These are phyloP conservation scores for Hypomyces perniciosus DNA, from an alignment of 2,329 filamentous ascomycete species.

Conservation along the genomic window DNA sequence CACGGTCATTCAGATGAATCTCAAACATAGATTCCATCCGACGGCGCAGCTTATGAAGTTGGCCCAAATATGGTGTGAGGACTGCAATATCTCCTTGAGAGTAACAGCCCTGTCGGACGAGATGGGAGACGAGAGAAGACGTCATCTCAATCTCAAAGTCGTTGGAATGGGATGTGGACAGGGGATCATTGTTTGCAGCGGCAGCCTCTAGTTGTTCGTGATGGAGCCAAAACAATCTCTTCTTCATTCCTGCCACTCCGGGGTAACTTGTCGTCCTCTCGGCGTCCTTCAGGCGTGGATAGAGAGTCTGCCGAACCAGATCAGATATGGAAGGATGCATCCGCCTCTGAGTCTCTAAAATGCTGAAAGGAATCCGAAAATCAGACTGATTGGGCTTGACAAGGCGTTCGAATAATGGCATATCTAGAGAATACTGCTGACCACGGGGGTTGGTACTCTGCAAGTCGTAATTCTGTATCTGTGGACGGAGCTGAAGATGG, in stretches of 20 bases:
- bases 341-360: conserved; percentile 53
- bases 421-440: conserved; percentile 46
- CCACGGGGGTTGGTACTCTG: conserved; percentile 44
- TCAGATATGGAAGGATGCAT: conserved; percentile 59
- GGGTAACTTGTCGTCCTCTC: conserved; percentile 33
- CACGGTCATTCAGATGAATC: conserved; percentile 57
- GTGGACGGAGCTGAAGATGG: conserved; percentile 47
- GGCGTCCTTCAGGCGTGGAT: conserved; percentile 42
- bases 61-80: conserved; percentile 59
- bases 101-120: conserved; percentile 60
- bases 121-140: conserved; percentile 54
- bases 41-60: conserved; percentile 45
- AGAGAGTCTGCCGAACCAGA: conserved; percentile 45
- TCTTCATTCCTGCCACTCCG: conserved; percentile 45
- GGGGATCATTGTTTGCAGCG: conserved; percentile 22
- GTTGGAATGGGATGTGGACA: conserved; percentile 47
- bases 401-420: conserved; percentile 56
- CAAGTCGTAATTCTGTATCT: conserved; percentile 49
- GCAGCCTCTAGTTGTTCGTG: conserved; percentile 43
- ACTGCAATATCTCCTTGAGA: conserved; percentile 58
- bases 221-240: conserved; percentile 55
- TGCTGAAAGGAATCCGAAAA: conserved; percentile 23
- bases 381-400: conserved; percentile 28
- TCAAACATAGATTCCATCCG: conserved; percentile 45
- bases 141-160: conserved; percentile 59